These are phyloP conservation scores for Trametes versicolor DNA, from an alignment of 1,284 basidiomycete species.

Conservation along the genomic window DNA sequence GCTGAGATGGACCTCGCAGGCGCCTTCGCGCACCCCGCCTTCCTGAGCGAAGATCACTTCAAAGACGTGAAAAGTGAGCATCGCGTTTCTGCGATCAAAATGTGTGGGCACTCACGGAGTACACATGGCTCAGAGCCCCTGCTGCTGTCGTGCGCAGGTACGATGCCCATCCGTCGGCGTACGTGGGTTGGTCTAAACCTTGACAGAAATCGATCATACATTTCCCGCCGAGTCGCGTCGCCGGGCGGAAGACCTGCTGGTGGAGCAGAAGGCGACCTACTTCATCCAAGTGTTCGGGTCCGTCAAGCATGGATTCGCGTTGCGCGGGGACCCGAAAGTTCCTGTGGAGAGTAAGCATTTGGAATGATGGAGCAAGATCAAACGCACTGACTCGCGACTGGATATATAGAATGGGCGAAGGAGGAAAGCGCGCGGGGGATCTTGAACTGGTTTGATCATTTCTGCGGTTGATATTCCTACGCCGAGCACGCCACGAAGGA, in stretches of 20 bases:
- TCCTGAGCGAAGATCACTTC: slow-evolving; percentile 59
- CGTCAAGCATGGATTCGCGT: slow-evolving; percentile 57
- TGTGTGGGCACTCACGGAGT: slow-evolving; percentile 8
- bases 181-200: no score
- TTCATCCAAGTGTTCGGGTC: slow-evolving; percentile 60
- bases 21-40: slow-evolving; percentile 66
- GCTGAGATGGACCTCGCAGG: slow-evolving; percentile 41
- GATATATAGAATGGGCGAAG: slow-evolving; percentile 61
- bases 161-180: background rate
- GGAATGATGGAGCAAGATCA: no score
- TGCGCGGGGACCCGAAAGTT: slow-evolving; percentile 50
- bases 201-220: slow-evolving; percentile 54
- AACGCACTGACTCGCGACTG: no score
- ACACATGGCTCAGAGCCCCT: slow-evolving; percentile 23
- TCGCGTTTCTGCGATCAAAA: slow-evolving; percentile 24
- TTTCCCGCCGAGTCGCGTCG: slow-evolving; percentile 55
- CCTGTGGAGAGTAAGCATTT: slow-evolving; percentile 52
- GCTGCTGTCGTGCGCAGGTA: slow-evolving; percentile 30
- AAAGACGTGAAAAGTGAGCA: slow-evolving; percentile 56
- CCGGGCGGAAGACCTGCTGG: slow-evolving; percentile 57
- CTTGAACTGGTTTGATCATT: slow-evolving; percentile 32
- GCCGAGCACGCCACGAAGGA: no score
- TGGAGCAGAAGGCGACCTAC: slow-evolving; percentile 55
- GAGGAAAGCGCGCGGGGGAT: slow-evolving; percentile 63
- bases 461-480: slow-evolving; percentile 3